Evolutionary conservation across 148 eudicot genomes (phyloP), one percentile per base, ranked within the genome.

Genomic region (Nyssa sinensis): DNA sequence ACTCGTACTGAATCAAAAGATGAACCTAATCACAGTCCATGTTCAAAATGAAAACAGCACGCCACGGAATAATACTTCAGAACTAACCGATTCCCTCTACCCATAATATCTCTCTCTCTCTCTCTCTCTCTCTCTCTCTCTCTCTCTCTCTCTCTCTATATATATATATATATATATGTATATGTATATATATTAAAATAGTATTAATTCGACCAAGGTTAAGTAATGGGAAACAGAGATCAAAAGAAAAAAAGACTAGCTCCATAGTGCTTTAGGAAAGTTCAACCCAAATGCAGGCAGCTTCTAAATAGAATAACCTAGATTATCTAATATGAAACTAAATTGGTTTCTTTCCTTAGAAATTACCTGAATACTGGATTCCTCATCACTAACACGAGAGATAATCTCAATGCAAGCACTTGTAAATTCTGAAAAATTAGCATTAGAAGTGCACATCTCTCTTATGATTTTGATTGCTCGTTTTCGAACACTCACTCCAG

Each of bases 401-500:
- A 95, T 86, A 64, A 95, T 90, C 81, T 89, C 99, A 74, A 90
- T 86, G 84, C 96, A 95, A 76, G 99, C 99, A 86, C 74, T 85
- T 0, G 89, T 82, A 72, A 82, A 81, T 76, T 88, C 94, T 49
- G 85, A 47, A 73, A 92, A 92, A 74, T 89, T 88, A 17, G 78
- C 64, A 81, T 87, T 92, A 59, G 99, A 86, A 66, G 89, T 84
- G 81, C 94, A 92, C 99, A 95, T 95, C 67, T 95, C 99, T 81
- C 87, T 78, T 74, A 95, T 95, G 69, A 95, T 95, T 85, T 84
- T 95, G 79, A 95, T 90, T 16, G 99, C 97, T 29, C 99, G 88
- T 87, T 95, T 95, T 59, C 97, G 89, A 51, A 92, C 97, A 84
- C 98, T 95, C 41, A 93, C 89, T 62, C 99, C 99, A 69, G 93